phyloP scores from a whole-genome alignment of 2,329 filamentous ascomycete species.

The Coniella lustricola region DNA sequence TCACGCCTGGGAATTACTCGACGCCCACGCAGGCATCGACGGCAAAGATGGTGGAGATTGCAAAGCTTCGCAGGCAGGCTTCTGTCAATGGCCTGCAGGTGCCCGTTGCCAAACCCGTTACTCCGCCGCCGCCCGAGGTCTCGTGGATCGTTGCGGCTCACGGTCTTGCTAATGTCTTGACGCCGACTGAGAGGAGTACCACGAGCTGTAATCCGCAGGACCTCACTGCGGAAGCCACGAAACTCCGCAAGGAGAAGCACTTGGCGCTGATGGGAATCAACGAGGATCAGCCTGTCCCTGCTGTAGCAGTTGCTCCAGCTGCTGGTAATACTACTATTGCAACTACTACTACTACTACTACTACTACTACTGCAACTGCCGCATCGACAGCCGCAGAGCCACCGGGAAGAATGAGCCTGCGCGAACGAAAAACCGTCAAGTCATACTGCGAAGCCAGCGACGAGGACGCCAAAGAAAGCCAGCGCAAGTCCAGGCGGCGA shows the following conservation, averaged over 20 bases:
- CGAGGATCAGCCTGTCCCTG: conserved; percentile 23
- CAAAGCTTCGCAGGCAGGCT: conserved; percentile 57
- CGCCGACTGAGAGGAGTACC: conserved; percentile 69
- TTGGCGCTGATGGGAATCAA: conserved; percentile 34
- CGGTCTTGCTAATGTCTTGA: conserved; percentile 74
- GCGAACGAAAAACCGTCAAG: conserved; percentile 59
- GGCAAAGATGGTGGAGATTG: conserved; percentile 66
- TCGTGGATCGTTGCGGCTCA: conserved; percentile 79
- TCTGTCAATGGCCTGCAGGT: conserved; percentile 39
- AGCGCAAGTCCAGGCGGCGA: conserved; percentile 46
- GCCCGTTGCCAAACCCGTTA: conserved; percentile 40
- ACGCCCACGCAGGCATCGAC: conserved; percentile 84
- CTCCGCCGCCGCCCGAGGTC: conserved; percentile 72
- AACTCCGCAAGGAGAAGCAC: conserved; percentile 58
- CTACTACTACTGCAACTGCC: conserved; percentile 20
- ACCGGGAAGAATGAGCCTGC: conserved; percentile 63
- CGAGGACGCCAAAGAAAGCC: conserved; percentile 26
- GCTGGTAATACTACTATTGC: conserved; percentile 22
- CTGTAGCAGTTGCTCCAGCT: conserved; percentile 20
- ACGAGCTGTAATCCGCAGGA: conserved; percentile 73
- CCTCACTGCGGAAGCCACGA: conserved; percentile 61
- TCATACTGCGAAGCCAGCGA: conserved; percentile 46
- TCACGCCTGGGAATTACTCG: conserved; percentile 65
- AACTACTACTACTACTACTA: conserved; percentile 21
- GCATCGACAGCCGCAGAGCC: conserved; percentile 25